These are phyloP conservation scores for Somion occarium DNA, from an alignment of 1,284 basidiomycete genomes.

Conservation along the genomic window DNA sequence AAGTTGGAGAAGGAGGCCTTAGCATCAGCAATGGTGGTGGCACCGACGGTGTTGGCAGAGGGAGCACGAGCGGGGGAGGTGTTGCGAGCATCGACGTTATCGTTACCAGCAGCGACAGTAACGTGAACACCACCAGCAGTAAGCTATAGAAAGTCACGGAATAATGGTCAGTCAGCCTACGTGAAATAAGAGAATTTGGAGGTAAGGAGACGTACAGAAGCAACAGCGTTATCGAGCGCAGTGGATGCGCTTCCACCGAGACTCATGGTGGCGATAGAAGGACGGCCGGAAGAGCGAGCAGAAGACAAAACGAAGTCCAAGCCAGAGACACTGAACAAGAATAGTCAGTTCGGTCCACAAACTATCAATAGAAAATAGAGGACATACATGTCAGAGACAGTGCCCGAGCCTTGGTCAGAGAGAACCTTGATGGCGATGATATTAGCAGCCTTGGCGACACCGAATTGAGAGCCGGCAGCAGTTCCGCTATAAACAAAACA, in stretches of 20 bases:
- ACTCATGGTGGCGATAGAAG: conserved; percentile 68
- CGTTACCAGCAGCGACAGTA: conserved; percentile 26
- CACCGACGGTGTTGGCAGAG: conserved; percentile 62
- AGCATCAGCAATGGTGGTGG: conserved; percentile 49
- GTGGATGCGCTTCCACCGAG: conserved; percentile 62
- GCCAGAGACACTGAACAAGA: conserved; percentile 44
- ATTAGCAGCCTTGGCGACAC: conserved; percentile 66
- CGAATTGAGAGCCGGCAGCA: conserved; percentile 54
- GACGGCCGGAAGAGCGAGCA: conserved; percentile 45
- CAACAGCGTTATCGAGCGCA: conserved; percentile 61
- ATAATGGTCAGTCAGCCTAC: not conserved
- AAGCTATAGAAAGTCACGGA: conserved; percentile 4
- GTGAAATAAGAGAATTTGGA: too few relatives aligned
- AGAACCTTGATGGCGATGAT: conserved; percentile 76
- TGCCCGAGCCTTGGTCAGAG: conserved; percentile 45
- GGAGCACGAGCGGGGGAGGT: conserved; percentile 32
- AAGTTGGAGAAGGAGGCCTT: conserved; percentile 31
- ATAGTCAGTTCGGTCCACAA: not conserved
- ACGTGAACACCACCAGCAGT: conserved; percentile 30
- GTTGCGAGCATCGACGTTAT: conserved; percentile 21
- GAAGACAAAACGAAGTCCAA: conserved; percentile 37
- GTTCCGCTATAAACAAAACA: conserved; percentile 39
- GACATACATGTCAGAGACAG: conserved; percentile 19
- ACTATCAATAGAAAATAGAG: not conserved
- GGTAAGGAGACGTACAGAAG: conserved; percentile 17